Base-by-base conservation (phyloP, 192 early-diverging fungal genomes). In the Entomortierella parvispora region DNA sequence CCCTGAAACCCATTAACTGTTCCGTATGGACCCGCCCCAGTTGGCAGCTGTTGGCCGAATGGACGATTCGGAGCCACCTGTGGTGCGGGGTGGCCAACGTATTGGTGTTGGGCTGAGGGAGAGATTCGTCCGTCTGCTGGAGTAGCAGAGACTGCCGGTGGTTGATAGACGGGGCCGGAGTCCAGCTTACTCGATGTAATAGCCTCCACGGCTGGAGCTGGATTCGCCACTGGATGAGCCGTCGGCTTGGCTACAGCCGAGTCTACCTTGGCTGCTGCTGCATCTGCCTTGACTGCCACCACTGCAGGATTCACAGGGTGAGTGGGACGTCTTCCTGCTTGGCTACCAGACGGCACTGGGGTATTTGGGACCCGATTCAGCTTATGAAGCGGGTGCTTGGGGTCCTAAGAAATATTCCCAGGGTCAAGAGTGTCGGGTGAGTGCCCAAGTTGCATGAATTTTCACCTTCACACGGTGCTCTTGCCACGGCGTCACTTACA, bases 261-360 rank as follows among this genome's bases (percentile, higher is more conserved):
- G 14, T 44, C 18, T 18, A 10, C 28, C 14, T 61, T 33, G 18
- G 14, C 37, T 2, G 33, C 63, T 22, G 51, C 22, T 37, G 43
- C 51, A 23, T 25, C 29, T 56, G 37, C 23, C 3, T 42, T 31
- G 15, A 46, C 29, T 18, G 63, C n/a, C 25, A 18, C 7, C 1
- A n/a, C 14, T 2, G 25, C 22, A n/a, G 57, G 37, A 40, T 45
- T 58, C 18, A 33, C 14, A 22, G 57, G 65, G 32, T 68, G 59
- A 29, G 68, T 61, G 31, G 72, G 65, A 23, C 72, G 65, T 25
- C 59, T 51, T 18, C n/a, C 17, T 17, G 65, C 47, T 14, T 18
- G 20, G 7, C 57, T 57, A 32, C 14, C 45, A 4, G 69, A 49
- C 2, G 55, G 53, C 8, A n/a, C 17, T 28, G 69, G 54, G 31